A percentile compares a stretch with the other conserved stretches of the same genome.
These are phyloP conservation scores for Colletotrichum tamarilloi DNA, from an alignment of 2,329 filamentous ascomycete genomes.

Conservation along the genomic window DNA sequence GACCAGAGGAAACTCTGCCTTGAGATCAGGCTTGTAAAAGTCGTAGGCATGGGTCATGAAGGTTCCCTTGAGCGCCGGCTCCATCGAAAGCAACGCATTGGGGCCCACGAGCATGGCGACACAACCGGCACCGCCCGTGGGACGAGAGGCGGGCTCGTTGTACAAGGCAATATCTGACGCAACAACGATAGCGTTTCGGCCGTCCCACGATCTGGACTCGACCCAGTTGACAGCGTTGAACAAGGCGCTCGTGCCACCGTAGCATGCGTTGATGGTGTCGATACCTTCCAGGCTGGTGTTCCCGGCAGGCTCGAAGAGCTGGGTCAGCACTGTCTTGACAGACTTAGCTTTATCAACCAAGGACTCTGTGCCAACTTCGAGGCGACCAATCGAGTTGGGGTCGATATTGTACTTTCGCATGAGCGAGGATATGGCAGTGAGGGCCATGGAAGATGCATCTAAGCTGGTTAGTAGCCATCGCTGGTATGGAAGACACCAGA, in stretches of 20 bases:
- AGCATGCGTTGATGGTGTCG: conserved; percentile 87
- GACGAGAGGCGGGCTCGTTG: conserved; percentile 83
- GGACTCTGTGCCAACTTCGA: conserved; percentile 89
- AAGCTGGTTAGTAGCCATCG: conserved; percentile 25
- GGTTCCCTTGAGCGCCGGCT: conserved; percentile 81
- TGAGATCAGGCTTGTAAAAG: conserved; percentile 91
- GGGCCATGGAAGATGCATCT: conserved; percentile 83
- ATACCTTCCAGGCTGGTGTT: conserved; percentile 88
- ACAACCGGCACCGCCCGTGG: conserved; percentile 82
- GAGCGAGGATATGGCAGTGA: conserved; percentile 82
- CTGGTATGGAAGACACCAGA: conserved; percentile 52
- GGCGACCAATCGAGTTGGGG: conserved; percentile 78
- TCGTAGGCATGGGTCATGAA: conserved; percentile 89
- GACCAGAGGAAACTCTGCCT: conserved; percentile 87
- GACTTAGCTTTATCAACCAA: conserved; percentile 91
- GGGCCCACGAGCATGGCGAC: conserved; percentile 85
- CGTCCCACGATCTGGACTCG: conserved; percentile 88
- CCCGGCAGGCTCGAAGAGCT: conserved; percentile 77
- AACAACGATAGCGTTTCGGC: conserved; percentile 82
- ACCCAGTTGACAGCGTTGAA: conserved; percentile 89
- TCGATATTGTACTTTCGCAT: conserved; percentile 87
- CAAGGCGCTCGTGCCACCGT: conserved; percentile 85
- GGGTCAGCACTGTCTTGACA: conserved; percentile 89
- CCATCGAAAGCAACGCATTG: conserved; percentile 78
- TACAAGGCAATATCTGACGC: conserved; percentile 88